Evolutionary conservation across 805 yeast genomes (phyloP), one percentile per base, ranked within the genome.

Genomic region (Pichia phayaonensis): DNA sequence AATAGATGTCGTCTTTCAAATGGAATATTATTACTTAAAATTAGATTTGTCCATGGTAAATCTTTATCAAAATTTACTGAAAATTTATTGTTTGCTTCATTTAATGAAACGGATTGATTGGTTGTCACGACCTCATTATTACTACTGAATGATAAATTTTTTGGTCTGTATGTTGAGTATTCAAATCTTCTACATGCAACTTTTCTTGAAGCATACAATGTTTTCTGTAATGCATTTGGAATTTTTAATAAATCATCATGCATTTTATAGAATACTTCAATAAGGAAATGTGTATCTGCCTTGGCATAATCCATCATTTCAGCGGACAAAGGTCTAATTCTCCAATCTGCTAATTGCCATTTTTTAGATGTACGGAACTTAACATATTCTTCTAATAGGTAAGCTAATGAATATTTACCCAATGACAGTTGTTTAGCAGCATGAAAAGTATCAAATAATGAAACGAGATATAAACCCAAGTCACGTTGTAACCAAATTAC

Each of bases 281-380:
- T 72, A 47, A 94, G 68, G 60, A 90, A 94, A 66, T 94, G 99
- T 0, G 99, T 94, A 67, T 94, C 99, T 0, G 97, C 86, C 56
- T 96, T 77, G 0, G 99, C 99, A 65, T 94, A 94, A 16, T 84
- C 79, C 53, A 73, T 67, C 90, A 94, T 84, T 39, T 87, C 81
- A 11, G 71, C 65, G 1, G 87, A 77, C 47, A 94, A 69, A 0
- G 99, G 99, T 56, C 99, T 76, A 8, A 84, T 69, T 63, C 99
- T 79, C 99, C 99, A 94, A 67, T 94, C 99, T 1, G 98, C 96
- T 54, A 90, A 70, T 68, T 94, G 99, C 68, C 90, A 94, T 68
- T 90, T 86, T 61, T 94, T 94, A 15, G 96, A 86, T 0, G 99
- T 90, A 56, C 80, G 81, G 67, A 94, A 94, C 42, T 79, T 74